These are phyloP conservation scores for Sisymbrium altissimum DNA, from an alignment of 345 rosid species.

Conservation along the genomic window DNA sequence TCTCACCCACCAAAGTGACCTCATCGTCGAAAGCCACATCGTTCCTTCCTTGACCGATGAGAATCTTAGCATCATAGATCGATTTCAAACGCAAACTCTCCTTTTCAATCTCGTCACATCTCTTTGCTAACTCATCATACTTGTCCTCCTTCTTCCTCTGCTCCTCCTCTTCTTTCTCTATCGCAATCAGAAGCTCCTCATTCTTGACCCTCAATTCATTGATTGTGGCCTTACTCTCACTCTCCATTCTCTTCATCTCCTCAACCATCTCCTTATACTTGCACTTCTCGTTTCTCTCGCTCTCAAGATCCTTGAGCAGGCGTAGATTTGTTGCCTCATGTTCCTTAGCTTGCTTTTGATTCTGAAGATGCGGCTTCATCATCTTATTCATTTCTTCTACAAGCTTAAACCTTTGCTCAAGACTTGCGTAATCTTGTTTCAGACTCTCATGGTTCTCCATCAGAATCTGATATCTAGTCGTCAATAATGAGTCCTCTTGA, in stretches of 20 bases:
- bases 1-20: background rate
- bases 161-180: background rate
- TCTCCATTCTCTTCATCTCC: background rate
- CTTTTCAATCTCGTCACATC: background rate
- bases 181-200: background rate
- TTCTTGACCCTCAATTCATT: background rate
- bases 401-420: background rate
- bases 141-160: background rate
- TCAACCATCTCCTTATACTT: background rate
- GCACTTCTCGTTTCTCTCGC: conserved; percentile 4
- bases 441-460: conserved; percentile 18
- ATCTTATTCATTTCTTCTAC: background rate
- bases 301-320: conserved; percentile 20
- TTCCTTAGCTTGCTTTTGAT: background rate
- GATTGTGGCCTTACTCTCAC: background rate
- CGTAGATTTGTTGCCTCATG: background rate
- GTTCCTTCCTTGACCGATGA: background rate
- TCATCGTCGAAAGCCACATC: background rate
- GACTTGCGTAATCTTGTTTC: background rate
- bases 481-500: background rate
- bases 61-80: background rate
- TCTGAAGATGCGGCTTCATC: background rate
- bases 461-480: conserved; percentile 1
- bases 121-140: background rate
- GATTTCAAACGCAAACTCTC: background rate